phyloP scores from a whole-genome alignment of 345 rosid genomes.

The Populus alba region DNA sequence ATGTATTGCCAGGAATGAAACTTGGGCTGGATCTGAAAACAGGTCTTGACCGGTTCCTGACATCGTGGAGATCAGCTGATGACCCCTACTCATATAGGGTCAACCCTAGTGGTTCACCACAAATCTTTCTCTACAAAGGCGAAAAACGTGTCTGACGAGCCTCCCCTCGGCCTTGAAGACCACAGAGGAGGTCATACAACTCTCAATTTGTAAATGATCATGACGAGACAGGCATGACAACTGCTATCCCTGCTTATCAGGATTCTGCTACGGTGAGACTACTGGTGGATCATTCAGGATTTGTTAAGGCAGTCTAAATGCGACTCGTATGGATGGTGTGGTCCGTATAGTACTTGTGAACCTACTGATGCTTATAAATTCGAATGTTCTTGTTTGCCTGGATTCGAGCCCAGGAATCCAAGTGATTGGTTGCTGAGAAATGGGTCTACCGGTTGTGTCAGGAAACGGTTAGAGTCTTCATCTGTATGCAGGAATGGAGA shows the following conservation, averaged over 20 bases:
- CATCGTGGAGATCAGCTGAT: not conserved
- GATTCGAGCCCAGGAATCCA: slow-evolving; percentile 2
- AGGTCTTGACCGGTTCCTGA: not conserved
- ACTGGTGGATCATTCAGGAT: slow-evolving; percentile 5
- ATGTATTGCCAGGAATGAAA: not conserved
- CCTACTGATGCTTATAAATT: not conserved
- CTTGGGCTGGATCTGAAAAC: not conserved
- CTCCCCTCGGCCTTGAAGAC: not conserved
- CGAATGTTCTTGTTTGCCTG: slow-evolving; percentile 8
- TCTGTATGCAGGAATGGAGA: slow-evolving; percentile 8
- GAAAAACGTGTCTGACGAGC: not conserved
- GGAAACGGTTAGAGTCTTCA: not conserved
- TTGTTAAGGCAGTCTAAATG: slow-evolving; percentile 1
- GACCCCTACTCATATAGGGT: not conserved
- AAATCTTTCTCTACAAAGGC: not conserved
- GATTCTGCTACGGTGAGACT: not conserved
- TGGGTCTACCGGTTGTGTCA: not conserved
- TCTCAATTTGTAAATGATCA: not conserved
- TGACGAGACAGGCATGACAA: not conserved
- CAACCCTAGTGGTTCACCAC: not conserved
- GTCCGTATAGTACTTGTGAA: slow-evolving; percentile 1
- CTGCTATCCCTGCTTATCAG: not conserved
- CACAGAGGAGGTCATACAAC: not conserved
- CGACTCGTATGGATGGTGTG: slow-evolving; percentile 8
- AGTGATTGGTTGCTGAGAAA: slow-evolving; percentile 8